These are phyloP conservation scores for Multifurca ochricompacta DNA, from an alignment of 768 basidiomycete species.

Conservation along the genomic window DNA sequence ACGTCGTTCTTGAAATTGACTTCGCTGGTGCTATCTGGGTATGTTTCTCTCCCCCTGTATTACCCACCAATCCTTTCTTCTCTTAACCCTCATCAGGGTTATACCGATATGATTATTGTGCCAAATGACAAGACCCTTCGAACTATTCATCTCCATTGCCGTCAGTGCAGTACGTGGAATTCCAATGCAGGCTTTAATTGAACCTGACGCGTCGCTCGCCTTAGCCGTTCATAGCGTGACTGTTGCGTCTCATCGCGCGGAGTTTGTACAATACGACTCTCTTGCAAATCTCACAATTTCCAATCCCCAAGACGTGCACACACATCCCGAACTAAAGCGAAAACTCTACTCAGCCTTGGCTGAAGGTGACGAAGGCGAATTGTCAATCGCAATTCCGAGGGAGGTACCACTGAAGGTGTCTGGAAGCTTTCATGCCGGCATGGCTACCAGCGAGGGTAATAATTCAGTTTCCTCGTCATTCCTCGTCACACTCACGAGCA, in stretches of 20 bases:
- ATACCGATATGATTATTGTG: constrained; percentile 85
- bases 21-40: constrained; percentile 85
- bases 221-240: constrained; percentile 68
- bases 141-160: constrained; percentile 81
- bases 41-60: constrained; percentile 30
- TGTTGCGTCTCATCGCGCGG: constrained; percentile 62
- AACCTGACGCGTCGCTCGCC: constrained; percentile 21
- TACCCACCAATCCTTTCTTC: constrained; percentile 10
- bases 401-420: constrained; percentile 61
- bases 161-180: constrained; percentile 66
- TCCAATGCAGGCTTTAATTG: constrained; percentile 3
- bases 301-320: constrained; percentile 71
- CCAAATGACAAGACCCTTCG: constrained; percentile 74
- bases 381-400: constrained; percentile 80
- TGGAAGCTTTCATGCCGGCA: constrained; percentile 36
- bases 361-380: constrained; percentile 90
- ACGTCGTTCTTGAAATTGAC: constrained; percentile 90
- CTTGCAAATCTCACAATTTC: constrained; percentile 56
- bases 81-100: constrained; percentile 48
- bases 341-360: constrained; percentile 84
- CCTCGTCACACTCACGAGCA: no score
- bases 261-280: constrained; percentile 74
- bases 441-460: constrained; percentile 50
- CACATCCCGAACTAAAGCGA: constrained; percentile 89
- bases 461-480: constrained; percentile 2